Evolutionary conservation across 1,139 yeast genomes (phyloP).

Genomic region (Diutina siamensis): DNA sequence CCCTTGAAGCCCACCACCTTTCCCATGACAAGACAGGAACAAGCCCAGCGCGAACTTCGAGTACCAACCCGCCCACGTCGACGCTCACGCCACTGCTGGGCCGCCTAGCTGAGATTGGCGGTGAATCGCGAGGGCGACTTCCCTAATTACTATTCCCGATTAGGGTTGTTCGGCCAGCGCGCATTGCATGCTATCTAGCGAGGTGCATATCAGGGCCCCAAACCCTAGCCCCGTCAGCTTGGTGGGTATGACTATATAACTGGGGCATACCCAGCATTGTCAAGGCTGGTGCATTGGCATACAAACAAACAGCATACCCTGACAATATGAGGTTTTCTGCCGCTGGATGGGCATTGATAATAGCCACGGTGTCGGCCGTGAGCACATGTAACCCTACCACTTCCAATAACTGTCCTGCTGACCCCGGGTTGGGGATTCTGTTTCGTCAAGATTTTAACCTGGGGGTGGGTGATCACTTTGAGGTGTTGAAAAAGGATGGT

Average conservation of each 20-base stretch:
- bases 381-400: conserved; percentile 25
- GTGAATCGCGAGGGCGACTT: no score
- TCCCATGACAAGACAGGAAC: no score
- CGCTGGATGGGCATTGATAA: neutral
- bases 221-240: no score
- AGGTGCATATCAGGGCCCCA: no score
- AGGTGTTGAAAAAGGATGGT: conserved; percentile 6
- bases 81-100: neutral
- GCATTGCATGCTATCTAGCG: no score
- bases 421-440: conserved; percentile 46
- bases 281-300: neutral
- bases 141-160: no score
- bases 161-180: no score
- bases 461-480: conserved; percentile 7
- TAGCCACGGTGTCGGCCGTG: neutral
- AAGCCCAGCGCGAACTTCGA: no score
- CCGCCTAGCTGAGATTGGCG: no score
- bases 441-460: conserved; percentile 22
- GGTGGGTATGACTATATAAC: no score
- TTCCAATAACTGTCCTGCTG: conserved; percentile 22
- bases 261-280: neutral
- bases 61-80: no score
- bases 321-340: neutral
- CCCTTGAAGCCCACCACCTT: no score
- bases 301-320: neutral